Evolutionary conservation across 371 early-diverging fungal species (phyloP).

Genomic region (Haplosporangium sp.): DNA sequence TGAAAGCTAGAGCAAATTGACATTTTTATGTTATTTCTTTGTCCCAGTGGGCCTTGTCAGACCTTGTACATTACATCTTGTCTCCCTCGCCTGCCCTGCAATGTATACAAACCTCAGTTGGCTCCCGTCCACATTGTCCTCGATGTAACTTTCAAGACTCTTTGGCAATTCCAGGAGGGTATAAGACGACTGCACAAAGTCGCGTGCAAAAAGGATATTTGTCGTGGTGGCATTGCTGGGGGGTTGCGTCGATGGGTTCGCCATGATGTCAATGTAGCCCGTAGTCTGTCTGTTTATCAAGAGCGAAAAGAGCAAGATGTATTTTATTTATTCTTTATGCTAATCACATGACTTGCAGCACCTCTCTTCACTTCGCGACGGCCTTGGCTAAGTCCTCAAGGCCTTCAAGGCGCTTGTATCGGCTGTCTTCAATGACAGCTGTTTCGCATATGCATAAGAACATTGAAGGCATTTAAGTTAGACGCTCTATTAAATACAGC

Average conservation of each 20-base stretch:
- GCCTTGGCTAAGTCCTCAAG: constrained; percentile 66
- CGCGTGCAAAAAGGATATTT: constrained; percentile 39
- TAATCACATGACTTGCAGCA: background rate
- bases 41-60: too few relatives aligned
- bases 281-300: constrained; percentile 1
- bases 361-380: constrained; percentile 3
- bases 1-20: constrained; percentile 30
- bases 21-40: too few relatives aligned
- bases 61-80: too few relatives aligned
- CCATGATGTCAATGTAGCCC: constrained; percentile 19
- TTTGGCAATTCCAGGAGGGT: constrained; percentile 40
- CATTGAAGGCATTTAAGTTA: too few relatives aligned
- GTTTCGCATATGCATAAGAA: constrained; percentile 2
- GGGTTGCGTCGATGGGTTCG: constrained; percentile 47
- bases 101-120: constrained; percentile 36
- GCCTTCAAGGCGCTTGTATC: constrained; percentile 76
- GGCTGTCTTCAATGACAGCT: constrained; percentile 67
- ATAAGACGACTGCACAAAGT: constrained; percentile 41
- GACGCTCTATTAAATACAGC: too few relatives aligned
- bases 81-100: too few relatives aligned
- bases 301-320: background rate
- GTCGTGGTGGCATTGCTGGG: constrained; percentile 48
- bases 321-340: background rate
- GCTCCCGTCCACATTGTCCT: background rate
- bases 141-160: constrained; percentile 19